Conservation (phyloP, 495 filamentous ascomycete genomes). For the Stereocaulon alpinum region DNA sequence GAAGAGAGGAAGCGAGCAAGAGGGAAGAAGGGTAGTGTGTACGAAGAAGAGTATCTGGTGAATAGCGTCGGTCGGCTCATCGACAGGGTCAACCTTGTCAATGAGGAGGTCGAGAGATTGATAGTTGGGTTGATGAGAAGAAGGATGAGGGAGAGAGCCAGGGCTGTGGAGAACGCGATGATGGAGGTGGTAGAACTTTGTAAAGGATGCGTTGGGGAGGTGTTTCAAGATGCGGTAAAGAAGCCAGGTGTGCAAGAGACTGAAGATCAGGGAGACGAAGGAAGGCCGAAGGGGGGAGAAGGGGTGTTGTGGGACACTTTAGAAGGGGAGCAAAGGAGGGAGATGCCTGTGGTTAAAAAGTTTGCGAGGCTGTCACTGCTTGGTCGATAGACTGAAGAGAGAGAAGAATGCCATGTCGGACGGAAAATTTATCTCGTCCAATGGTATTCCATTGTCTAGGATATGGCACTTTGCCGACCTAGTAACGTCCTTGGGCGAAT, state of each 20-base stretch:
- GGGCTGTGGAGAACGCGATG: conserved; percentile 62
- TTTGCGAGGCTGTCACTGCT: conserved; percentile 48
- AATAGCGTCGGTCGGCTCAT: conserved; percentile 76
- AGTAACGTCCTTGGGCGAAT: too few species aligned
- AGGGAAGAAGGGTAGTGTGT: conserved; percentile 91
- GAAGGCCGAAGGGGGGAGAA: conserved; percentile 29
- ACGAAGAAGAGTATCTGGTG: conserved; percentile 94
- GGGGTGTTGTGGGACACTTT: conserved; percentile 35
- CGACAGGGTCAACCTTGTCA: conserved; percentile 64
- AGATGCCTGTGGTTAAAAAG: conserved; percentile 35
- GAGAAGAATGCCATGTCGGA: not conserved
- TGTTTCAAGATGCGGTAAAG: conserved; percentile 42
- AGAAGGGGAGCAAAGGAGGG: conserved; percentile 22
- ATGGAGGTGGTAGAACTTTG: conserved; percentile 63
- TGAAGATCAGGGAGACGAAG: conserved; percentile 21
- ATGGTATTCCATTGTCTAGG: too few species aligned
- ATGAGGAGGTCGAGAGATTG: conserved; percentile 57
- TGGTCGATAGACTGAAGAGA: conserved; percentile 19
- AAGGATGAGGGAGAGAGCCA: conserved; percentile 77
- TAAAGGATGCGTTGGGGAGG: conserved; percentile 49
- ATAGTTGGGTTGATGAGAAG: conserved; percentile 65
- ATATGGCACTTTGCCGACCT: too few species aligned
- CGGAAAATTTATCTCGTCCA: too few species aligned
- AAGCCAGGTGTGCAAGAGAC: conserved; percentile 18
- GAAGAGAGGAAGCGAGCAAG: conserved; percentile 93